Base-by-base conservation (phyloP, 306 rosid genomes). In the Acmispon strigosus region DNA sequence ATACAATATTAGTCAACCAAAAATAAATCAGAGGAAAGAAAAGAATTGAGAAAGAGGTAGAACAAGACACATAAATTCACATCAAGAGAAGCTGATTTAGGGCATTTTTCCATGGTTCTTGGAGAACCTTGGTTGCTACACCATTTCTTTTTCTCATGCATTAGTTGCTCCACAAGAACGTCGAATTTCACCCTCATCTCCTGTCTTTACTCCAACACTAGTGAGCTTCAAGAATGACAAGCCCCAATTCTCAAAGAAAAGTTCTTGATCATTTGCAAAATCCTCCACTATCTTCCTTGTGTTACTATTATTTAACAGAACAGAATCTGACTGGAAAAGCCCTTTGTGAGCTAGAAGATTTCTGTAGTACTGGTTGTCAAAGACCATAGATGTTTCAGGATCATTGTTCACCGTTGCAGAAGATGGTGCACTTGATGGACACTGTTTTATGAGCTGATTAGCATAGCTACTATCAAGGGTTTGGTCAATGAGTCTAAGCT, bases 291-390 rank as follows among this genome's bases (percentile, higher is more conserved):
- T 54, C 27, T 68, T 71, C 78, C 75, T 80, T 13, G 98, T 88
- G 69, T 81, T 74, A 17, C 51, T 48, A 54, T 86, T 73, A 2
- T 20, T 75, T 7, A 88, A 44, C 52, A 90, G 78, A 64, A 85
- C 81, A 10, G 96, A 90, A 79, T 92, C 96, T 2, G 96, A 92
- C 47, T 87, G 96, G 79, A 92, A 85, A 13, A 90, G 80, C 17
- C 92, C 93, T 63, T 59, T 53, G 53, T 66, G 92, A n/a, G 69
- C 76, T 32, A 84, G 12, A 17, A 92, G 84, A 61, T 88, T 92
- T 42, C 50, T 58, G 82, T 77, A 86, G 82, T 88, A 90, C 73
- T 84, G 89, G 76, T 88, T 90, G 81, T 92, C 96, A 43, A 92
- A 92, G 18, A 72, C 54, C 77, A 52, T 58, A 49, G 93, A 73